Conservation (phyloP, 1,139 yeast genomes). For the Blastobotrys persicus region DNA sequence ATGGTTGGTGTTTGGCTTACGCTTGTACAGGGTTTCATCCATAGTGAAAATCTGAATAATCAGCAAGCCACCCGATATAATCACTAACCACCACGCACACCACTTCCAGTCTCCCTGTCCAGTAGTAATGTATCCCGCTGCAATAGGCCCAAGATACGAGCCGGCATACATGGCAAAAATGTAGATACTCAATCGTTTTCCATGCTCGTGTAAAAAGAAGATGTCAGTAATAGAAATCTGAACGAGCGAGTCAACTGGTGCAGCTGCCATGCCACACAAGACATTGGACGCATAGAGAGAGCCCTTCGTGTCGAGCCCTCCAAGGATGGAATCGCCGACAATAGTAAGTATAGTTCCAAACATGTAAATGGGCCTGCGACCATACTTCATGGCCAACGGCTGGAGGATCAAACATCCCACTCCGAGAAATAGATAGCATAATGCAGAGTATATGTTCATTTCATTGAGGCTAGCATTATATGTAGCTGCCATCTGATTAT, state of each 20-base stretch:
- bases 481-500: conserved; percentile 48
- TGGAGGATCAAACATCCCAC: conserved; percentile 49
- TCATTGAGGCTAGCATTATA: conserved; percentile 49
- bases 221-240: conserved; percentile 42
- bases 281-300: conserved; percentile 41
- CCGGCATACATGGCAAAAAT: conserved; percentile 76
- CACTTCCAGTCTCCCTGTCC: conserved; percentile 51
- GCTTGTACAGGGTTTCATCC: conserved; percentile 66
- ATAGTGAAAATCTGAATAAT: conserved; percentile 52
- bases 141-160: conserved; percentile 71
- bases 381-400: conserved; percentile 53
- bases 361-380: conserved; percentile 52
- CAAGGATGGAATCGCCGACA: conserved; percentile 36
- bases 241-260: conserved; percentile 56
- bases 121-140: conserved; percentile 64
- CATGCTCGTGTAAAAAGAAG: conserved; percentile 74
- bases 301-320: conserved; percentile 38
- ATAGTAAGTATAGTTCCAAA: conserved; percentile 40
- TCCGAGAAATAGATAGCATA: conserved; percentile 49
- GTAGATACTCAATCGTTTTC: conserved; percentile 68
- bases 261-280: conserved; percentile 49
- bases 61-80: conserved; percentile 50
- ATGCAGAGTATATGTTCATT: conserved; percentile 52
- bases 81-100: conserved; percentile 60
- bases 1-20: conserved; percentile 51